Evolutionary conservation across 257 asterid species (phyloP).

Genomic region (Forsythia suspensa): DNA sequence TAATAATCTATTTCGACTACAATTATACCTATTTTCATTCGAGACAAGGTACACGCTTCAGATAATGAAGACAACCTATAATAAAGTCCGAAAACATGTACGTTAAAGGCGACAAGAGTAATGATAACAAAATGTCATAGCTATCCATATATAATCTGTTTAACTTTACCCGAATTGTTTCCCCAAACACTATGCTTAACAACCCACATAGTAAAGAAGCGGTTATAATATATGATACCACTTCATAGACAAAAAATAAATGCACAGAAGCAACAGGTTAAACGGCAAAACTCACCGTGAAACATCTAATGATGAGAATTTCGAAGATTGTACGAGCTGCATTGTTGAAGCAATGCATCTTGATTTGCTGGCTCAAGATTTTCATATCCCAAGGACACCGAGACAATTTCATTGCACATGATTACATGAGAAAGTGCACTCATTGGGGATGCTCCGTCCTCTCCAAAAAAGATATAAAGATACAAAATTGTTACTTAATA

Average conservation of each 20-base stretch:
- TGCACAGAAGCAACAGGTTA: neutral
- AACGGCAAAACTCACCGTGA: constrained; percentile 19
- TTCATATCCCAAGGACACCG: constrained; percentile 73
- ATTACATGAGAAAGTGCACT: too few species aligned
- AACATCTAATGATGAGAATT: too few species aligned
- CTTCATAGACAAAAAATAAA: constrained; percentile 1
- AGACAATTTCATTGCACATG: constrained; percentile 28
- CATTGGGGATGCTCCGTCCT: too few species aligned
- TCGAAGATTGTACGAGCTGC: too few species aligned
- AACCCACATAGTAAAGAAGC: neutral
- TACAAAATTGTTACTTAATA: too few species aligned
- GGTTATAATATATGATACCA: neutral
- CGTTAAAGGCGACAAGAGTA: neutral
- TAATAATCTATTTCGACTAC: too few species aligned
- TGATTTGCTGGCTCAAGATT: too few species aligned
- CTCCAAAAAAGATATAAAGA: too few species aligned
- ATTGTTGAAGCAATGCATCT: too few species aligned
- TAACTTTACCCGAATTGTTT: neutral
- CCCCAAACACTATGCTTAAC: neutral
- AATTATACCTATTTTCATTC: too few species aligned
- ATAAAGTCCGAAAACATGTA: neutral
- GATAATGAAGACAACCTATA: too few species aligned
- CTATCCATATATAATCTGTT: neutral
- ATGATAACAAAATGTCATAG: neutral
- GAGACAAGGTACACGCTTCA: too few species aligned